Evolutionary conservation across 805 yeast species (phyloP).

Genomic region (Ogataea ganodermae): DNA sequence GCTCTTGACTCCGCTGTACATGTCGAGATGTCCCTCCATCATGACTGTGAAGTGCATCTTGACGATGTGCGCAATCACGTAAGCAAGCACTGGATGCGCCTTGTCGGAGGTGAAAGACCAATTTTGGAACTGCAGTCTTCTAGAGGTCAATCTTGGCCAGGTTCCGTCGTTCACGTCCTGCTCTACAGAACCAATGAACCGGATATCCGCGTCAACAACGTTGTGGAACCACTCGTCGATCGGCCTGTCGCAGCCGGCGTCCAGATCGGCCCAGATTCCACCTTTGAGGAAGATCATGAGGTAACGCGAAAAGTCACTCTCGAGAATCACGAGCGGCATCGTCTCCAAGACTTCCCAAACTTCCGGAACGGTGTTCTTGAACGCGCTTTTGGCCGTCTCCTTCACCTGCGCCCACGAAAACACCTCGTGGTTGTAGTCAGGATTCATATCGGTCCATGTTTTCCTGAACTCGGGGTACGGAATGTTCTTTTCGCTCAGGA

Average conservation of each 20-base stretch:
- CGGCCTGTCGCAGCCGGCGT: conserved; percentile 69
- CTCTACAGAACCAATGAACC: conserved; percentile 83
- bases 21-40: conserved; percentile 42
- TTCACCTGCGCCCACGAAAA: conserved; percentile 56
- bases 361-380: conserved; percentile 68
- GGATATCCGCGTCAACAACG: conserved; percentile 42
- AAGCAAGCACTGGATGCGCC: conserved; percentile 83
- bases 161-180: conserved; percentile 91
- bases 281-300: conserved; percentile 80
- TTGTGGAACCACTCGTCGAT: conserved; percentile 60
- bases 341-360: conserved; percentile 69
- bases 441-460: conserved; percentile 64
- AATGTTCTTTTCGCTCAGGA: conserved; percentile 47
- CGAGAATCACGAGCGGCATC: conserved; percentile 76
- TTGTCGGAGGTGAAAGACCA: conserved; percentile 88
- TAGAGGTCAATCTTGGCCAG: conserved; percentile 84
- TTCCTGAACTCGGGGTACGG: conserved; percentile 43
- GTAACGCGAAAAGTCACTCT: conserved; percentile 89
- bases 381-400: conserved; percentile 48
- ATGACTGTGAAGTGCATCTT: conserved; percentile 62
- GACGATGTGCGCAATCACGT: conserved; percentile 72
- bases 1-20: conserved; percentile 26
- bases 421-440: conserved; percentile 63
- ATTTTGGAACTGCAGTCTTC: conserved; percentile 88
- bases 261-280: conserved; percentile 87